phyloP scores from a whole-genome alignment of 139 green algal genomes.

The Coelastrella sp. region DNA sequence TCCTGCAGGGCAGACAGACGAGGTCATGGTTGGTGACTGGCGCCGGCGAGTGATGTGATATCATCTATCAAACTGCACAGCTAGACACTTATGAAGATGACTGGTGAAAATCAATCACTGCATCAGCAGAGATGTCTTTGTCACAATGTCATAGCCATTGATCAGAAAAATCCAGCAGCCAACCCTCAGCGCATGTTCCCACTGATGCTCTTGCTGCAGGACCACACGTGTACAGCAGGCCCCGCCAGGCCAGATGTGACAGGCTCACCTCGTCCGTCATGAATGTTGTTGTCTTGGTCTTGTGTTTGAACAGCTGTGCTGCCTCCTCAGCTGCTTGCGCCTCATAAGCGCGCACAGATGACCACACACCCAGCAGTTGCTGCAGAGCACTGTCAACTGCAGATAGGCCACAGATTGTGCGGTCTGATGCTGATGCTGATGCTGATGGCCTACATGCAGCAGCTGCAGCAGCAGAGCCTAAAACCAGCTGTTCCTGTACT shows the following conservation, averaged over 20 bases:
- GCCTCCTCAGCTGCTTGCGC: slow-evolving; percentile 73
- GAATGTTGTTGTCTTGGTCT: slow-evolving; percentile 60
- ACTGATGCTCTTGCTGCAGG: too few species aligned
- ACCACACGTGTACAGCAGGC: too few species aligned
- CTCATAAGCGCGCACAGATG: slow-evolving; percentile 57
- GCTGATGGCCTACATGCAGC: not conserved
- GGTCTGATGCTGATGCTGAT: not conserved
- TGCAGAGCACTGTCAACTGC: slow-evolving; percentile 41
- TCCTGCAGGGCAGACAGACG: slow-evolving; percentile 57
- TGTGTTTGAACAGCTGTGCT: slow-evolving; percentile 85
- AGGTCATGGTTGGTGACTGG: not conserved
- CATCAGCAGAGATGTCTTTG: too few species aligned
- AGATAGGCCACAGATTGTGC: not conserved
- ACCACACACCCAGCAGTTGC: slow-evolving; percentile 54
- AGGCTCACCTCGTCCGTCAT: slow-evolving; percentile 75
- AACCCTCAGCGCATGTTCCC: too few species aligned
- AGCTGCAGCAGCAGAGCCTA: slow-evolving; percentile 14
- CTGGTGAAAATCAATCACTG: too few species aligned
- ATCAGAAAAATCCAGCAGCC: too few species aligned
- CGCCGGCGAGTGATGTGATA: too few species aligned
- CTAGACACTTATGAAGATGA: too few species aligned
- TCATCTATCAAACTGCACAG: too few species aligned
- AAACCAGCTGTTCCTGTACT: slow-evolving; percentile 51
- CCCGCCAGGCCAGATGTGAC: too few species aligned
- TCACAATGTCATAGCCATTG: too few species aligned